These are phyloP conservation scores for Sambucus nigra DNA, from an alignment of 129 eudicot genomes.

Conservation along the genomic window DNA sequence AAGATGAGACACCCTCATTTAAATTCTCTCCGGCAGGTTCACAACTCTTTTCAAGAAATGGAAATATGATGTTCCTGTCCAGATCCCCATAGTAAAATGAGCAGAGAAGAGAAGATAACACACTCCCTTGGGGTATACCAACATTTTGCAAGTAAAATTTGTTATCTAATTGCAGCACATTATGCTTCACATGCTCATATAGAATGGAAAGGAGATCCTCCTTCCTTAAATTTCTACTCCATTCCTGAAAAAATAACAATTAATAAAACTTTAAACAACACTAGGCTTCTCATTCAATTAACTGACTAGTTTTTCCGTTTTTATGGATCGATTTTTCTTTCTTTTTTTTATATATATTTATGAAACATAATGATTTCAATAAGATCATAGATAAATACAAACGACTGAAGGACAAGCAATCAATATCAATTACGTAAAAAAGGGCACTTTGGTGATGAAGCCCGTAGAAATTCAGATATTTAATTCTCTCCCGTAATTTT, in stretches of 20 bases:
- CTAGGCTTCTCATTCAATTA: too few species aligned
- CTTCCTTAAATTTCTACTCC: conserved; percentile 36
- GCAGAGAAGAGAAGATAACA: conserved; percentile 72
- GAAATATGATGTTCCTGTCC: conserved; percentile 50
- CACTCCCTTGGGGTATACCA: conserved; percentile 97
- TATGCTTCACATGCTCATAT: conserved; percentile 55
- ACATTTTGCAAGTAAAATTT: conserved; percentile 63
- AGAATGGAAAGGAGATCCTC: conserved; percentile 33
- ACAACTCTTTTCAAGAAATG: conserved; percentile 38
- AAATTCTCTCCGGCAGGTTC: conserved; percentile 7
- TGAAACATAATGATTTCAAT: too few species aligned
- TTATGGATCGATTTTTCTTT: not conserved
- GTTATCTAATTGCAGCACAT: conserved; percentile 41
- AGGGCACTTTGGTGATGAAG: too few species aligned
- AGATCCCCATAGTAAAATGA: conserved; percentile 75
- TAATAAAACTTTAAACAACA: not conserved
- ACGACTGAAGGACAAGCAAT: too few species aligned
- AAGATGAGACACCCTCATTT: conserved; percentile 1
- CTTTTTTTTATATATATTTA: too few species aligned
- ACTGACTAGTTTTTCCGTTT: too few species aligned
- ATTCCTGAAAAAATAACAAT: conserved; percentile 31
- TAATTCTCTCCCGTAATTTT: too few species aligned
- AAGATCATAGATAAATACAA: too few species aligned
- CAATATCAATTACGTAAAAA: too few species aligned
- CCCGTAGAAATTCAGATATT: too few species aligned